phyloP scores from a whole-genome alignment of 2,329 filamentous ascomycete genomes.

The Neospermospora avenae region DNA sequence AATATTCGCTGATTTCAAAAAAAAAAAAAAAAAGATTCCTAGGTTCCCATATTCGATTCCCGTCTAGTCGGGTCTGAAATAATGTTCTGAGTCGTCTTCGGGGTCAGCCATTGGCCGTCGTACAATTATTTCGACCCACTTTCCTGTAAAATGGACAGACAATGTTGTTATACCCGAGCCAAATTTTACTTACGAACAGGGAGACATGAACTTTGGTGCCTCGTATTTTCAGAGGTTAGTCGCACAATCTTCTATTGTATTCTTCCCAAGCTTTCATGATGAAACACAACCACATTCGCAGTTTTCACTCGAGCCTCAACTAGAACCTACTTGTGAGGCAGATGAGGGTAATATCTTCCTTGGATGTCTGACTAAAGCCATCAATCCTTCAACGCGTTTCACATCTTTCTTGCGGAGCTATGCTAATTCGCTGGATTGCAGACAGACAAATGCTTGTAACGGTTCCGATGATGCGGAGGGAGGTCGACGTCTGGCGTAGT shows the following conservation, averaged over 20 bases:
- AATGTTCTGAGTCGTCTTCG: background rate
- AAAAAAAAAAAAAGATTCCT: too few relatives aligned
- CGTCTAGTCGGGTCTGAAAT: background rate
- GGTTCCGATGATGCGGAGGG: background rate
- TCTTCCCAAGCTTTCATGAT: conserved; percentile 51
- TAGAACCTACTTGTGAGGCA: conserved; percentile 63
- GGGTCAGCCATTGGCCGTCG: background rate
- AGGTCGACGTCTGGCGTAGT: too few relatives aligned
- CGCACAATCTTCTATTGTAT: conserved; percentile 12
- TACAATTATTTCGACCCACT: background rate
- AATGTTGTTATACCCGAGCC: conserved; percentile 2
- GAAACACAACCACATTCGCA: conserved; percentile 79
- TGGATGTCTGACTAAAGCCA: conserved; percentile 64
- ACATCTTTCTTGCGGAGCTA: background rate
- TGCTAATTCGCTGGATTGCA: conserved; percentile 6
- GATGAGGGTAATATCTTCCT: conserved; percentile 68
- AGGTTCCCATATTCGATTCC: background rate
- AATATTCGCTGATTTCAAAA: conserved; percentile 25
- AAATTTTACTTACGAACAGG: conserved; percentile 8
- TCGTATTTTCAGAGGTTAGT: conserved; percentile 18
- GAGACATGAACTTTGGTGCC: too few relatives aligned
- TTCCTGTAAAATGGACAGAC: background rate
- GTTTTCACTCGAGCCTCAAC: conserved; percentile 76
- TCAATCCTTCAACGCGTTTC: background rate
- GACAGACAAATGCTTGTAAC: background rate